Evolutionary conservation across 306 rosid genomes (phyloP), one percentile per base, ranked within the genome.

Genomic region (Rosa chinensis): DNA sequence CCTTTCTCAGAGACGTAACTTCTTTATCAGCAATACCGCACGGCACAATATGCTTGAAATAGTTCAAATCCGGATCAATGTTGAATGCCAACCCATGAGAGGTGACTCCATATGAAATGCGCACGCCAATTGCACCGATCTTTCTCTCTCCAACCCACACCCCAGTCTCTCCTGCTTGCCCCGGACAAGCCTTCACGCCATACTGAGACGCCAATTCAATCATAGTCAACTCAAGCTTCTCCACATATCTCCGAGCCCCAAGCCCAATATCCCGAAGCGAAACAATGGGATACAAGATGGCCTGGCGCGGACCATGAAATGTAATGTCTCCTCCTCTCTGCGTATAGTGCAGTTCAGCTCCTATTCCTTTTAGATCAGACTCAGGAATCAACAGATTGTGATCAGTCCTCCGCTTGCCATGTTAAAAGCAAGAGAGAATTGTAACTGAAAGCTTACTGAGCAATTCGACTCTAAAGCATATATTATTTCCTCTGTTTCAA

Each of bases 141-240:
- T 93, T 95, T 78, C 91, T 95, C 53, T 89, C 94, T 72, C 87
- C 96, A 47, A 95, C 98, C 96, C 99, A 95, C 63, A 95, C 96
- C 58, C 99, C 96, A 0, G 94, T 93, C 82, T 91, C 93, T 47
- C 93, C 84, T 23, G 55, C 76, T 67, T 75, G 62, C 49, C 98
- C 99, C 20, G 89, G 81, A 67, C 71, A 70, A 84, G 99, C 99
- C 77, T 84, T 88, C 78, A 95, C 89, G 1, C 95, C 97, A 75
- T 95, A 90, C 52, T 73, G 45, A 70, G 89, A 86, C 0, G 97
- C 89, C 80, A 95, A 67, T 69, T 84, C 91, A 77, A 95, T 89
- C 99, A 92, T 90, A 39, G 92, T 89, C 64, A 72, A 79, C 85
- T 95, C 99, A n/a, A 93, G 87, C 25, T 89, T 93, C 89, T 95